phyloP scores from a whole-genome alignment of 1,284 basidiomycete genomes.

The Hymenochaete sp. region DNA sequence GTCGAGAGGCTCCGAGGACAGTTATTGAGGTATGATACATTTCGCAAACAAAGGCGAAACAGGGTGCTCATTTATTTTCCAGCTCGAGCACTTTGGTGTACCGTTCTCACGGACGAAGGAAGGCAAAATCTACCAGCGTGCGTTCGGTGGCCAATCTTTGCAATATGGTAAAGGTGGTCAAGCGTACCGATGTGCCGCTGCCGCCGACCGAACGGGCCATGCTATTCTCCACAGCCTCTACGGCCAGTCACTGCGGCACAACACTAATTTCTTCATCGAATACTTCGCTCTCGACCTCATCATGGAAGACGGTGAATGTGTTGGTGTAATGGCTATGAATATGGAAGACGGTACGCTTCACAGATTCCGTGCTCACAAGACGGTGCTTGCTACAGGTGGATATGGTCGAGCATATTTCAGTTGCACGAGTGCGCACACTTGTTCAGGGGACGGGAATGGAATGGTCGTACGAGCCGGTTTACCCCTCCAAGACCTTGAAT shows the following conservation, averaged over 20 bases:
- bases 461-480: slow-evolving; percentile 97
- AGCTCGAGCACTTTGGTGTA: slow-evolving; percentile 99
- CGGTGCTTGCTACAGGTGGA: slow-evolving; percentile 96
- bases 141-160: slow-evolving; percentile 97
- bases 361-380: slow-evolving; percentile 97
- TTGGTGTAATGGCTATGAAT: slow-evolving; percentile 98
- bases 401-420: slow-evolving; percentile 99
- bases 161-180: slow-evolving; percentile 98
- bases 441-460: slow-evolving; percentile 97
- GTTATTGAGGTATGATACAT: slow-evolving; percentile 68
- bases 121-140: slow-evolving; percentile 99
- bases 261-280: slow-evolving; percentile 99
- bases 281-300: slow-evolving; percentile 98
- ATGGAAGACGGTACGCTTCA: slow-evolving; percentile 99
- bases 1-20: slow-evolving; percentile 87
- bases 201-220: slow-evolving; percentile 98
- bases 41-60: slow-evolving; percentile 1
- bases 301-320: slow-evolving; percentile 98
- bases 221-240: slow-evolving; percentile 98
- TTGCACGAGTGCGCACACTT: slow-evolving; percentile 98
- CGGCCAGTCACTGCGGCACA: slow-evolving; percentile 97
- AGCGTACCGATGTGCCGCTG: slow-evolving; percentile 97
- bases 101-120: slow-evolving; percentile 99
- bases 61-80: slow-evolving; percentile 17
- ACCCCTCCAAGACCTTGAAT: slow-evolving; percentile 96